A percentile compares a stretch with the other conserved stretches of the same genome.
Conservation (phyloP, 148 eudicot species). For the Cornus suecica region DNA sequence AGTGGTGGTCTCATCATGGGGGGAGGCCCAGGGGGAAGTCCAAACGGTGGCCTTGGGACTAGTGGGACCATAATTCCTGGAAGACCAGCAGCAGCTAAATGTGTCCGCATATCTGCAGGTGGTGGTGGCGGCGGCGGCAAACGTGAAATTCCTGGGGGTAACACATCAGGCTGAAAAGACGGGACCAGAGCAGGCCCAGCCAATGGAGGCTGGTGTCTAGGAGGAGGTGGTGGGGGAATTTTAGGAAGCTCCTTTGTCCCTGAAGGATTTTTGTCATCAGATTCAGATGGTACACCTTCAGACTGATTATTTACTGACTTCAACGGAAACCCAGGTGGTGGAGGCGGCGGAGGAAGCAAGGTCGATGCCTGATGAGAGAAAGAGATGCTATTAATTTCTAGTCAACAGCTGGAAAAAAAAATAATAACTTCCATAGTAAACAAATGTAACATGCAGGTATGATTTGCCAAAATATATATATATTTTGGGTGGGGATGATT, state of each 20-base stretch:
- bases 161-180: slow-evolving; percentile 61
- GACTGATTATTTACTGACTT: slow-evolving; percentile 39
- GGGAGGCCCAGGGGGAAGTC: slow-evolving; percentile 61
- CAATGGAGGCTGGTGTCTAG: slow-evolving; percentile 56
- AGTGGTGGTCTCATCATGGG: slow-evolving; percentile 98
- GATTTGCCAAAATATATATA: background rate
- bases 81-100: slow-evolving; percentile 52
- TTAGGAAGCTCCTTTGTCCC: slow-evolving; percentile 52
- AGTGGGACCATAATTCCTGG: slow-evolving; percentile 72
- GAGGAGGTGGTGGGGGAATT: slow-evolving; percentile 76
- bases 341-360: slow-evolving; percentile 78
- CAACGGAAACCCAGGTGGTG: slow-evolving; percentile 64
- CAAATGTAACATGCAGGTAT: background rate
- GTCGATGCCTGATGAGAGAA: slow-evolving; percentile 40
- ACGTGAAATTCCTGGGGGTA: slow-evolving; percentile 81
- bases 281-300: slow-evolving; percentile 40
- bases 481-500: background rate
- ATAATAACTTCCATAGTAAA: background rate
- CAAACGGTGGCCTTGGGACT: slow-evolving; percentile 77
- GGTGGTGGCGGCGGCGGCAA: slow-evolving; percentile 83
- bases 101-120: slow-evolving; percentile 65
- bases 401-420: background rate
- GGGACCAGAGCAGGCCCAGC: slow-evolving; percentile 45
- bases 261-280: slow-evolving; percentile 44
- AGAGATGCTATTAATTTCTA: background rate